Conservation (phyloP, 192 early-diverging fungal genomes). For the Helicostylum pulchrum region DNA sequence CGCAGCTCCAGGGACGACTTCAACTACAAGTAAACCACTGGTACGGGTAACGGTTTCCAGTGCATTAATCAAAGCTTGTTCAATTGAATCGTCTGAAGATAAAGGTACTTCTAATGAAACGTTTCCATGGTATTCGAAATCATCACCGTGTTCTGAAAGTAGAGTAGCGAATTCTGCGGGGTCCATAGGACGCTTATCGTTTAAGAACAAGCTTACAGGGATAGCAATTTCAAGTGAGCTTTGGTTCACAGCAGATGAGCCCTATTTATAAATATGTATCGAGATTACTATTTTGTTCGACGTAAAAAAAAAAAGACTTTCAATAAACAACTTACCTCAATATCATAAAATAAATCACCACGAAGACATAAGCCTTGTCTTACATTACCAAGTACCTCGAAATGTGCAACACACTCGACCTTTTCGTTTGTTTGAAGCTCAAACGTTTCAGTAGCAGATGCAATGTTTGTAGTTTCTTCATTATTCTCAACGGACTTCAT, state of each 20-base stretch:
- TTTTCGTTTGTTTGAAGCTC: conserved; percentile 30
- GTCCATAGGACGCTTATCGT: conserved; percentile 35
- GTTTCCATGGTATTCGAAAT: conserved; percentile 45
- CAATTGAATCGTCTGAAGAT: conserved; percentile 29
- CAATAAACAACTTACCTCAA: conserved; percentile 21
- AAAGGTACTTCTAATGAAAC: conserved; percentile 35
- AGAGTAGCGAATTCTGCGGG: conserved; percentile 47
- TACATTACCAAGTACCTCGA: conserved; percentile 28
- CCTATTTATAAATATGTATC: background rate
- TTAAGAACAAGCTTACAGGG: conserved; percentile 47
- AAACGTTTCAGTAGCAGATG: conserved; percentile 21
- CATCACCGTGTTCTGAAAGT: conserved; percentile 40
- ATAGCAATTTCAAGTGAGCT: conserved; percentile 43
- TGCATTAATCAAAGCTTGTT: conserved; percentile 42
- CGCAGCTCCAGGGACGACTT: conserved; percentile 54
- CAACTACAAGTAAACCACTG: conserved; percentile 54
- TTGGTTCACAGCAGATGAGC: conserved; percentile 8
- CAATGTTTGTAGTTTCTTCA: conserved; percentile 6
- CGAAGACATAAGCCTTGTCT: conserved; percentile 24
- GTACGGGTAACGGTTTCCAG: conserved; percentile 44
- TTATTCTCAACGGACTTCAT: conserved; percentile 7
- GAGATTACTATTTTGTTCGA: too few species aligned
- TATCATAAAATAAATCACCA: conserved; percentile 36
- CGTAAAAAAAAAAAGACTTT: too few species aligned
- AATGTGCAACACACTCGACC: conserved; percentile 19